Evolutionary conservation across 2,329 filamentous ascomycete species (phyloP), one percentile per base, ranked within the genome.

Genomic region (Fusarium sp.): DNA sequence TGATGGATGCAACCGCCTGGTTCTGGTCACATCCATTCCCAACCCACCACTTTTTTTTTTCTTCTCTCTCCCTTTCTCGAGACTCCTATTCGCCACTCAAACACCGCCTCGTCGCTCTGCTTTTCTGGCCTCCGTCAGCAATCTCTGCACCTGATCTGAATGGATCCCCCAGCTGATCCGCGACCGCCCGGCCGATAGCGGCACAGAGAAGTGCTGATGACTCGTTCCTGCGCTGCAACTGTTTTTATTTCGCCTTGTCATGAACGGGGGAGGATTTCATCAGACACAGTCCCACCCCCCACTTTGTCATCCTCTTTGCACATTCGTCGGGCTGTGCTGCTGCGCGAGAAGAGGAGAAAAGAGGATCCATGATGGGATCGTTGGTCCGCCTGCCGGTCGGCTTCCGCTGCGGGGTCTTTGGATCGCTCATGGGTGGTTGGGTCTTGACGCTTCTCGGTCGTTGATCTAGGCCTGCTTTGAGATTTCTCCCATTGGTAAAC

Each of bases 301-400:
- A 73, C 72, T 63, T 18, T 13, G 66, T 62, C 52, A 73, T 27
- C 41, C 31, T 52, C 41, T 62, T 31, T 64, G 22, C 27, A 68
- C 59, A 45, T 33, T 60, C 39, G 52, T 68, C 62, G 58, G 35
- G 68, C 68, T 68, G 68, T 54, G 72, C 50, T 65, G 35, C 60
- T 48, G 57, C 41, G 52, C 72, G 50, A 37, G 59, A 62, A 27
- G 45, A 27, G 22, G 52, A 73, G 59, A 33, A 45, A 73, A 67
- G 72, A 70, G 65, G 65, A 63, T 67, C 69, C 69, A 67, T 75
- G 72, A 70, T 74, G 68, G 50, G 72, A 70, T 74, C 72, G 56
- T 63, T 71, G n/a, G 43, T 58, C 27, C 41, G 29, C 50, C 31
- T n/a, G 31, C 52, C 20, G 50, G 62, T 35, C 50, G 72, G 65